Evolutionary conservation across 2,329 filamentous ascomycete species (phyloP).

Genomic region (Rhexocercosporidium sp.): DNA sequence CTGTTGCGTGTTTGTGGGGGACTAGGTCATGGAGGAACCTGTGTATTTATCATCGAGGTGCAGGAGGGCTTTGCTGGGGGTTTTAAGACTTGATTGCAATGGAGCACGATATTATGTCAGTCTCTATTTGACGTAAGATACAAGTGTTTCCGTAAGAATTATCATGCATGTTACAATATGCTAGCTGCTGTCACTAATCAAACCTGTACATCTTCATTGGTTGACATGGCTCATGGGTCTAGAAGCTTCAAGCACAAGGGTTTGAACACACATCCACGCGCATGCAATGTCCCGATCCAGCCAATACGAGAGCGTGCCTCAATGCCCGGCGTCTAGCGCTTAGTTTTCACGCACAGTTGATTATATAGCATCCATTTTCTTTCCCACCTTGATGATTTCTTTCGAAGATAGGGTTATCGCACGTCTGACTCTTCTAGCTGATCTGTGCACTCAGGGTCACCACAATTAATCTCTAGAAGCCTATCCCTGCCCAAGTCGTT

Average conservation of each 20-base stretch:
- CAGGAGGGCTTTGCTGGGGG: slow-evolving; percentile 27
- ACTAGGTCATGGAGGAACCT: slow-evolving; percentile 35
- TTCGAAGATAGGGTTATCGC: neutral
- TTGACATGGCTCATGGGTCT: neutral
- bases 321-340: slow-evolving; percentile 1
- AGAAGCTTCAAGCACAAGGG: neutral
- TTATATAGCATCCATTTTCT: neutral
- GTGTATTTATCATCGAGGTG: slow-evolving; percentile 41
- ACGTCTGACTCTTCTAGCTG: neutral
- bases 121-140: neutral
- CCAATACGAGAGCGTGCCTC: slow-evolving; percentile 1
- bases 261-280: neutral
- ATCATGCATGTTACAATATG: neutral
- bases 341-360: neutral
- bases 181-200: neutral
- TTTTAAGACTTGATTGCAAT: slow-evolving; percentile 34
- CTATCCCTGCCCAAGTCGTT: neutral
- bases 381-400: neutral
- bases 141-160: neutral
- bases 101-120: slow-evolving; percentile 35
- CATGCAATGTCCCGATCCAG: neutral
- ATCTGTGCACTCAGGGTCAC: neutral
- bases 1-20: slow-evolving; percentile 25
- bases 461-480: neutral
- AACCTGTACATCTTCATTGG: neutral